Base-by-base conservation (phyloP, 768 basidiomycete species). In the Mycena rosella region DNA sequence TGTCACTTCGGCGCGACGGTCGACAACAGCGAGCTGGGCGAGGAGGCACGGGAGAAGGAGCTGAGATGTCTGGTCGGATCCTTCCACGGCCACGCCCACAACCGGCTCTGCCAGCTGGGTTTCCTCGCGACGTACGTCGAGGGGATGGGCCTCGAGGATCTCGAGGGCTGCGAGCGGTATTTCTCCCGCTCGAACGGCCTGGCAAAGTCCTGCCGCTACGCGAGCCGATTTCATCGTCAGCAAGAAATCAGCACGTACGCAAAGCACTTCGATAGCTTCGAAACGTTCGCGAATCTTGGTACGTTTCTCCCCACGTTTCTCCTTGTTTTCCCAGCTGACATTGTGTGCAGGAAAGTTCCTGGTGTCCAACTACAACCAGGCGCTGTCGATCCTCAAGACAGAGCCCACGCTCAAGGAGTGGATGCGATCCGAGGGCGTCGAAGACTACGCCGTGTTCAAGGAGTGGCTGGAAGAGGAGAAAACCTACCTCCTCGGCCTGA, bases 351-450 rank as follows among this genome's bases (percentile, higher is more conserved):
- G 58, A 26, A 59, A 59, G 15, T 73, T 72, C 60, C 22, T 55
- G 8, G 62, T 48, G 27, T 67, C 69, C 49, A 76, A 76, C 62
- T 76, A 76, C 36, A 24, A 60, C 17, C 71, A 76, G 38, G 74
- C 72, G 2, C 65, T 76, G 18, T 36, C 69, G 9, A 73, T 74
- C 18, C 30, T 75, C 22, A 57, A 56, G 24, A 53, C 40, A 5
- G 62, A 71, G 22, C 51, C 48, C 15, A 51, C 61, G 11, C 42
- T 71, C 18, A n/a, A 22, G 18, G 42, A 47, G 5, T 61, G 60
- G n/a, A 62, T 60, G 69, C 54, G 55, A n/a, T 32, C 30, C 18
- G 69, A 71, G 61, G 44, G 62, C 36, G 22, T 45, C 17, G 54
- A 40, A 14, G 34, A 52, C 29, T 38, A 42, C 26, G 42, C 26